Percentiles rank a stretch among this genome's conserved stretches.
These are phyloP conservation scores for Acrocalymma vagum DNA, from an alignment of 2,329 filamentous ascomycete genomes.

Conservation along the genomic window DNA sequence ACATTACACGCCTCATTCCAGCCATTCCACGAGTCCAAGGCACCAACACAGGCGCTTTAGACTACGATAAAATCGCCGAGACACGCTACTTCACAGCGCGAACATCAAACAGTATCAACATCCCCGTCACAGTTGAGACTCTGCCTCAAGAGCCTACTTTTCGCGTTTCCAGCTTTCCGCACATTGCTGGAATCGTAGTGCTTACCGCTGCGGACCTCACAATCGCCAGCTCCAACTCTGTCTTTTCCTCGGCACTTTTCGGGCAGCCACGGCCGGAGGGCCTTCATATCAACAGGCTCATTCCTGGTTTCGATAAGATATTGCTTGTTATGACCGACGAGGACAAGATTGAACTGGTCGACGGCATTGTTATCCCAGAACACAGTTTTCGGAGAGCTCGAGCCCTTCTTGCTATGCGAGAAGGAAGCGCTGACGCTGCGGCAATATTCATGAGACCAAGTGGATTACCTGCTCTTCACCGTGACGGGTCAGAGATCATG, in stretches of 20 bases:
- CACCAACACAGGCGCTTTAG: constrained; percentile 75
- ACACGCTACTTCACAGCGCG: constrained; percentile 85
- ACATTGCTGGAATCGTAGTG: constrained; percentile 96
- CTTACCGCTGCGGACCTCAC: constrained; percentile 79
- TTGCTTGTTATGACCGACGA: constrained; percentile 84
- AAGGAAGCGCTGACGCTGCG: constrained; percentile 78
- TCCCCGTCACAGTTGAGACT: constrained; percentile 84
- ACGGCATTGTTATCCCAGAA: constrained; percentile 97
- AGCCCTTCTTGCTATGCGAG: constrained; percentile 81
- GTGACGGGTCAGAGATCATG: constrained; percentile 90
- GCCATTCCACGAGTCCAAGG: constrained; percentile 80
- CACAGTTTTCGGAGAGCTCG: constrained; percentile 92
- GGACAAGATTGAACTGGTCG: constrained; percentile 81
- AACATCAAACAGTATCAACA: constrained; percentile 78
- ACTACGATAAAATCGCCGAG: constrained; percentile 77
- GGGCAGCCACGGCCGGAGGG: constrained; percentile 87
- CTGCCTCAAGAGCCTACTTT: constrained; percentile 74
- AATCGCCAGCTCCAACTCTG: constrained; percentile 92
- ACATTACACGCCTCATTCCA: constrained; percentile 81
- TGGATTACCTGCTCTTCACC: constrained; percentile 84
- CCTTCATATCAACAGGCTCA: constrained; percentile 77
- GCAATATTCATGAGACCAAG: constrained; percentile 83
- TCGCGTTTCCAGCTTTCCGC: constrained; percentile 90
- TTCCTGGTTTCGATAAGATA: constrained; percentile 88
- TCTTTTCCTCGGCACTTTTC: constrained; percentile 92